These are phyloP conservation scores for Colletotrichum brevisporum DNA, from an alignment of 2,329 filamentous ascomycete genomes.

Conservation along the genomic window DNA sequence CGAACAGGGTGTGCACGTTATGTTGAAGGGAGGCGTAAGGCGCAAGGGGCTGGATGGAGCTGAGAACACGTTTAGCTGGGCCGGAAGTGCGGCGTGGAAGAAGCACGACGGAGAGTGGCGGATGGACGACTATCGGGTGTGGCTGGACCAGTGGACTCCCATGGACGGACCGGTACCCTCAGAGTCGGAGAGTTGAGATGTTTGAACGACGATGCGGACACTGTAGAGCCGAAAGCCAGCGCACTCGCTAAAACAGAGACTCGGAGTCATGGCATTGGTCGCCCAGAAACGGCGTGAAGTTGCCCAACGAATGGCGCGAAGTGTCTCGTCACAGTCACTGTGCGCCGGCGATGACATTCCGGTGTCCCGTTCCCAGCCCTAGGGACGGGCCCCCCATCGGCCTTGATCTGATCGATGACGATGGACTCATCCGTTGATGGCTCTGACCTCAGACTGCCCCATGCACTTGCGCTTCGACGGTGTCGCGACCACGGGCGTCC, in stretches of 20 bases:
- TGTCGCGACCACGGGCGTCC: conserved; percentile 31
- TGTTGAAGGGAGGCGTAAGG: conserved; percentile 36
- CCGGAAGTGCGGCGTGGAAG: conserved; percentile 39
- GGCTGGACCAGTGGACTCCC: conserved; percentile 35
- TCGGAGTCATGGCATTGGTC: conserved; percentile 10
- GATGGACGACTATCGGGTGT: conserved; percentile 39
- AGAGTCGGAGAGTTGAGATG: conserved; percentile 29
- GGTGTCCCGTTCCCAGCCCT: conserved; percentile 11
- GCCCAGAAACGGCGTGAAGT: not conserved
- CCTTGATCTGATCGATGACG: conserved; percentile 35
- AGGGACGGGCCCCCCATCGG: conserved; percentile 9
- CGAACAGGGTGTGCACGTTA: conserved; percentile 34
- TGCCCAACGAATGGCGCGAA: not conserved
- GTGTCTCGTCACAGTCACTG: conserved; percentile 19
- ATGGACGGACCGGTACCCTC: conserved; percentile 33
- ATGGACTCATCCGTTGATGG: conserved; percentile 35
- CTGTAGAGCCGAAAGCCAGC: conserved; percentile 1
- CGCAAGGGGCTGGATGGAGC: conserved; percentile 30
- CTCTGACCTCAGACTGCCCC: conserved; percentile 31
- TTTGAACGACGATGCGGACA: conserved; percentile 1
- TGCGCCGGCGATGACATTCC: conserved; percentile 27
- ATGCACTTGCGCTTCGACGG: conserved; percentile 33
- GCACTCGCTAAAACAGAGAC: not conserved
- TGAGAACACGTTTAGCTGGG: conserved; percentile 34
- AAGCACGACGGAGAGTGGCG: conserved; percentile 36